These are phyloP conservation scores for Pythium guiyangense DNA, from an alignment of 352 stramenopile genomes.

Conservation along the genomic window DNA sequence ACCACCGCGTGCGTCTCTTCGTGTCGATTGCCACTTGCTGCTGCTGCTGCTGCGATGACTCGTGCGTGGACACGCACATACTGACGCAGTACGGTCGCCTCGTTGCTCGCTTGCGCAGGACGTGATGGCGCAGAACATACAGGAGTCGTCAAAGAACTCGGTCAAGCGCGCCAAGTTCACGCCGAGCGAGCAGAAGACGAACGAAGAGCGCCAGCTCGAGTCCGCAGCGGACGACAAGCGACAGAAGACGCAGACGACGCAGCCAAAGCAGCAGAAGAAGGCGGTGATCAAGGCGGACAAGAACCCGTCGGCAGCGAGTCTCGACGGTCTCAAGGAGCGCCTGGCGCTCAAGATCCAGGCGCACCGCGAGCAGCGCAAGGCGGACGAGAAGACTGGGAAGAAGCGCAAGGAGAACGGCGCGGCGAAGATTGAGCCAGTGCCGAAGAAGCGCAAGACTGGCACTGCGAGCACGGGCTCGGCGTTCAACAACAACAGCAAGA, in stretches of 20 bases:
- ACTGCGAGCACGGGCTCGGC: constrained; percentile 22
- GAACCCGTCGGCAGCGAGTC: constrained; percentile 31
- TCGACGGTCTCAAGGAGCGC: constrained; percentile 63
- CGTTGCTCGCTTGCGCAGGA: constrained; percentile 22
- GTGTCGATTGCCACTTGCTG: no score
- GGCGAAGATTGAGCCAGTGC: constrained; percentile 24
- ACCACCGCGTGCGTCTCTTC: constrained; percentile 50
- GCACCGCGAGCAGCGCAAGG: constrained; percentile 69
- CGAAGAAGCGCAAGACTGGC: constrained; percentile 57
- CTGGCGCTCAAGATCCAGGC: constrained; percentile 66
- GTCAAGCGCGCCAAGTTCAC: constrained; percentile 75
- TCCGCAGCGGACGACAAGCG: constrained; percentile 43
- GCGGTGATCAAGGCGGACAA: constrained; percentile 31
- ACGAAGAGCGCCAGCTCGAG: constrained; percentile 49
- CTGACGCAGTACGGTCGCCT: neutral
- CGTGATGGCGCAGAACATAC: constrained; percentile 45
- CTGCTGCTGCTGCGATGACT: neutral
- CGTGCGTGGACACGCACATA: no score
- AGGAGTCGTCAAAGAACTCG: constrained; percentile 54
- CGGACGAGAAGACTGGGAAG: constrained; percentile 54
- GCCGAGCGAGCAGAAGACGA: constrained; percentile 54
- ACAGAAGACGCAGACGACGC: constrained; percentile 26
- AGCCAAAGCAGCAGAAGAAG: constrained; percentile 9
- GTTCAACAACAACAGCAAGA: constrained; percentile 43
- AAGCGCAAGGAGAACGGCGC: constrained; percentile 33